Base-by-base conservation (phyloP, 2,329 filamentous ascomycete genomes). In the Trichoderma guizhouense region DNA sequence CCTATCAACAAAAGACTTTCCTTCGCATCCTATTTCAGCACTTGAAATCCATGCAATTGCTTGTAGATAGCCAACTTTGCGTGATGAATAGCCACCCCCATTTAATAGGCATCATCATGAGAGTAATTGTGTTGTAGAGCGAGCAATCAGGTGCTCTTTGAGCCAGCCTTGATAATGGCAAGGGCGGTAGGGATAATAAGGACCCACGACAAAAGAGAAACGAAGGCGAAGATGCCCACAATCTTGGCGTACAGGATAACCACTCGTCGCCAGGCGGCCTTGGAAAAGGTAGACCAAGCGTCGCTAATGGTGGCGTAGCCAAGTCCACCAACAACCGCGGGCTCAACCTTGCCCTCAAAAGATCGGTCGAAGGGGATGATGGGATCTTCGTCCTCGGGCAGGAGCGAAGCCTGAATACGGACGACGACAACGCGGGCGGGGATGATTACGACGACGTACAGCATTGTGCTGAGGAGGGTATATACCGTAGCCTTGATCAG, bases 351-450 rank as follows among this genome's bases (percentile, higher is more conserved):
- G 76, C 93, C 93, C 74, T 88, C 89, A 78, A 97, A 97, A 34
- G 91, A 91, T 75, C 94, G 92, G 85, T 98, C 95, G 77, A 98
- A 97, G 36, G 93, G 91, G 43, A 98, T 91, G 74, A 98, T 92
- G 30, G 93, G 90, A 82, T 97, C 92, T 75, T 94, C 88, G 21
- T 93, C 90, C 72, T 93, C 91, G 0, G 94, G 89, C 3, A 98
- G 89, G 76, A 97, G 90, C 63, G 93, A 95, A 7, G 95, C 94
- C 80, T 97, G 94, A 43, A 97, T 90, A 74, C 95, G 93, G 75
- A 92, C 86, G 72, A 97, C 89, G 26, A 93, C 88, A 36, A 95
- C 92, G 72, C 89, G 87, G 51, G 93, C 89, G 21, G 95, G 95
- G 71, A 98, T 87, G 74, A 93, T 85, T 72, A 95, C 81, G 70